Conservation (phyloP, 2,329 filamentous ascomycete species). For the Elsinoe necatrix region DNA sequence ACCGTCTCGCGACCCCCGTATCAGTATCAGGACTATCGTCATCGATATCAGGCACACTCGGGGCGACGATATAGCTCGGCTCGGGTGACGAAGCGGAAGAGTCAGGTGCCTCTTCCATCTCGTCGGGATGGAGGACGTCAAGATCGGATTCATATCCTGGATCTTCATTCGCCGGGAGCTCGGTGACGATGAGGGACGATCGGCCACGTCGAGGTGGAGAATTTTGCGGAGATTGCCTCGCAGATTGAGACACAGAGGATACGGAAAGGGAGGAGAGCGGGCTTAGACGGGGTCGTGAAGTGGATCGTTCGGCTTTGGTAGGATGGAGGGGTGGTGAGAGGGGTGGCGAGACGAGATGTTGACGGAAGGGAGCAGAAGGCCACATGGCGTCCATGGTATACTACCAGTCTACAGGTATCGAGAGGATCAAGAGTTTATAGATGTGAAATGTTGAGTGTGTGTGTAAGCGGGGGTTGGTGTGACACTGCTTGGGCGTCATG, state of each 20-base stretch:
- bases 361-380: not conserved
- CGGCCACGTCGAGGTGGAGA: not conserved
- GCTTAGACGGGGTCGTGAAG: not conserved
- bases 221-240: conserved; percentile 23
- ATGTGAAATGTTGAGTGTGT: not conserved
- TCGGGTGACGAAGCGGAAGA: not conserved
- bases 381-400: not conserved
- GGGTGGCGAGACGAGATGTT: conserved; percentile 20
- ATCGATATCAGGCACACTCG: not conserved
- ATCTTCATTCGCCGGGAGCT: conserved; percentile 31
- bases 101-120: conserved; percentile 32
- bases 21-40: not conserved
- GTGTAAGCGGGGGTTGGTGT: not conserved
- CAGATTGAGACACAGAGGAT: not conserved
- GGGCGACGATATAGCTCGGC: not conserved
- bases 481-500: not conserved
- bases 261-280: not conserved
- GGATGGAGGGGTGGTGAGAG: conserved; percentile 19
- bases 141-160: conserved; percentile 34
- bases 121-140: conserved; percentile 38
- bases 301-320: not conserved
- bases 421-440: not conserved
- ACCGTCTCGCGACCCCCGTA: not conserved
- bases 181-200: conserved; percentile 36
- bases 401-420: not conserved